Evolutionary conservation across 306 rosid genomes (phyloP).

Genomic region (Vigna nakashimae): DNA sequence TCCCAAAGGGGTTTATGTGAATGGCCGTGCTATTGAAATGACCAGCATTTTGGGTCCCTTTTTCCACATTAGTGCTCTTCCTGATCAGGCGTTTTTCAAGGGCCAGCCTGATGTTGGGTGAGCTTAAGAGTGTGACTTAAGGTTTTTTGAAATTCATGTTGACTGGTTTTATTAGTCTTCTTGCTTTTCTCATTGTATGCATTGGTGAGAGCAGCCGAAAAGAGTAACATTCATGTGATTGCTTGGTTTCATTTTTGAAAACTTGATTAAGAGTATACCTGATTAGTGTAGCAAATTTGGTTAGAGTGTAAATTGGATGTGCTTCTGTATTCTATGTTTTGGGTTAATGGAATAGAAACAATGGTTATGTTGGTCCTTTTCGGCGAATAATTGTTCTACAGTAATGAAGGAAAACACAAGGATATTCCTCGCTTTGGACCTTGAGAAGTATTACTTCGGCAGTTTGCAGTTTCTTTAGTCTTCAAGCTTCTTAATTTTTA

Average conservation of each 20-base stretch:
- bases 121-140: constrained; percentile 44
- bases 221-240: not conserved
- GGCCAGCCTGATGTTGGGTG: constrained; percentile 98
- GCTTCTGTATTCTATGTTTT: constrained; percentile 30
- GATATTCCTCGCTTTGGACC: constrained; percentile 12
- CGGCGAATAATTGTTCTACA: constrained; percentile 3
- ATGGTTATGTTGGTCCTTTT: constrained; percentile 28
- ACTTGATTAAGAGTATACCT: not conserved
- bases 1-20: constrained; percentile 78
- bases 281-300: constrained; percentile 2
- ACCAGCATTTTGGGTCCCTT: constrained; percentile 96
- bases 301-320: not conserved
- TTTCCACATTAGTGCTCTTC: constrained; percentile 90
- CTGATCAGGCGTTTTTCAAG: constrained; percentile 80
- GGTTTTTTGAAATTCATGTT: constrained; percentile 16
- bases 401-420: constrained; percentile 25
- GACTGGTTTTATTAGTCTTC: not conserved
- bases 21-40: constrained; percentile 98
- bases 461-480: constrained; percentile 23
- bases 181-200: constrained; percentile 8
- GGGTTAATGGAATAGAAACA: constrained; percentile 14
- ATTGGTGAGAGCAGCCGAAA: constrained; percentile 12
- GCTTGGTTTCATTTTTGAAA: constrained; percentile 14
- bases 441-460: constrained; percentile 1
- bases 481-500: not conserved